Evolutionary conservation across 306 rosid genomes (phyloP).

Genomic region (Pueraria montana): DNA sequence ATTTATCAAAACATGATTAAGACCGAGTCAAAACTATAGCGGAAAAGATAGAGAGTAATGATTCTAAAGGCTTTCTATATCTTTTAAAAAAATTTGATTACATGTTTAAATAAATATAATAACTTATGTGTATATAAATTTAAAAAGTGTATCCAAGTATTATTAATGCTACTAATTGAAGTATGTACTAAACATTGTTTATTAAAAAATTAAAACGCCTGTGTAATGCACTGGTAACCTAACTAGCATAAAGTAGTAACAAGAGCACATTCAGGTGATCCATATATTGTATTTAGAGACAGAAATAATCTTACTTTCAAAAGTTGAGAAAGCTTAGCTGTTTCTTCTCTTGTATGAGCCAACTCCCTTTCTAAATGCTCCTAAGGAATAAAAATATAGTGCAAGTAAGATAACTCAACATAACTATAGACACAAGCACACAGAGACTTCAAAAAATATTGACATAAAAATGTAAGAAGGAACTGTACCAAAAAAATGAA

Average conservation of each 20-base stretch:
- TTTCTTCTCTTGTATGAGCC: slow-evolving; percentile 72
- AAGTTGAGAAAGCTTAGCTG: slow-evolving; percentile 63
- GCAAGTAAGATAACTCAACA: not conserved
- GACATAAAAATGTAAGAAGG: slow-evolving; percentile 11
- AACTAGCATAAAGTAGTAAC: slow-evolving; percentile 1
- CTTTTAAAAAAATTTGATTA: not conserved
- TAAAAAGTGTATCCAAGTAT: not conserved
- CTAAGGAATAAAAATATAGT: slow-evolving; percentile 48
- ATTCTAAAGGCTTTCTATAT: not conserved
- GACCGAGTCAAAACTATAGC: too few species aligned
- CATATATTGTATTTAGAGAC: not conserved
- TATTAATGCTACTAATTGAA: not conserved
- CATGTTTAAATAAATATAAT: not conserved
- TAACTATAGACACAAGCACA: slow-evolving; percentile 23
- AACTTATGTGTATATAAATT: not conserved
- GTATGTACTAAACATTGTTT: slow-evolving; percentile 1
- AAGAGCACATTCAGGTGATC: not conserved
- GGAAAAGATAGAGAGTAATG: too few species aligned
- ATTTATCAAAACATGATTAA: too few species aligned
- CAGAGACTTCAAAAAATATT: slow-evolving; percentile 16
- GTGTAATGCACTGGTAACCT: not conserved
- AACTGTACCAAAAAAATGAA: not conserved
- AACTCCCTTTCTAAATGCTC: slow-evolving; percentile 81
- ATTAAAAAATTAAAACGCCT: not conserved
- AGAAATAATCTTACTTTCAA: slow-evolving; percentile 58